Percentiles rank a stretch among this genome's conserved stretches.
These are phyloP conservation scores for Vigna radiata DNA, from an alignment of 306 rosid species.

Conservation along the genomic window DNA sequence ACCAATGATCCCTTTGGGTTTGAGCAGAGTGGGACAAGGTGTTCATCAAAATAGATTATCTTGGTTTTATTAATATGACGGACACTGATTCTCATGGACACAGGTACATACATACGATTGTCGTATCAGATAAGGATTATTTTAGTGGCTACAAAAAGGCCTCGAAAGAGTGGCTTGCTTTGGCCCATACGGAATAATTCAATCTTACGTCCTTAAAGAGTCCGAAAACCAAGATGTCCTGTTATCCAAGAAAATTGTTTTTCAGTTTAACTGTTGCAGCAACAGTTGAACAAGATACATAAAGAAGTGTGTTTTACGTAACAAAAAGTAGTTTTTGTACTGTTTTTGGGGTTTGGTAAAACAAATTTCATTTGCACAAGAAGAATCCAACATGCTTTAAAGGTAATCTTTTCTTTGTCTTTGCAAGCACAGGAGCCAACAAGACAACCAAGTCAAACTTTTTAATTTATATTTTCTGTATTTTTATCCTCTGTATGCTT, in stretches of 20 bases:
- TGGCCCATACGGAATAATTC: not conserved
- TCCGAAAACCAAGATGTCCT: not conserved
- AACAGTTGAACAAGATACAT: not conserved
- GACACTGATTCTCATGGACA: not conserved
- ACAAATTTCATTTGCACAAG: not conserved
- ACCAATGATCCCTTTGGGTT: not conserved
- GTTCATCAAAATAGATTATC: not conserved
- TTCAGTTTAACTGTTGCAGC: not conserved
- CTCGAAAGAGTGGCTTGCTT: conserved; percentile 7
- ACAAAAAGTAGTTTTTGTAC: not conserved
- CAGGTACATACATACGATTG: not conserved
- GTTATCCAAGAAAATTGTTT: not conserved
- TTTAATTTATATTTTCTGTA: no score
- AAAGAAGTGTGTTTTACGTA: not conserved
- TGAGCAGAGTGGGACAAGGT: not conserved
- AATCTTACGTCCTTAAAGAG: not conserved
- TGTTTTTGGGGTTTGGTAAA: not conserved
- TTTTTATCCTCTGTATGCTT: no score
- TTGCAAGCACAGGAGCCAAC: not conserved
- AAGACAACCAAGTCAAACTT: not conserved
- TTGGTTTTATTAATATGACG: not conserved
- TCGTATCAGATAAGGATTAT: conserved; percentile 35
- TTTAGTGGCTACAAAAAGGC: conserved; percentile 7
- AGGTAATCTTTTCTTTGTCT: conserved; percentile 4
- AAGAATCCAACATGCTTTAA: conserved; percentile 3